Conservation (phyloP, 2,329 filamentous ascomycete genomes). For the Fusarium drepaniforme region DNA sequence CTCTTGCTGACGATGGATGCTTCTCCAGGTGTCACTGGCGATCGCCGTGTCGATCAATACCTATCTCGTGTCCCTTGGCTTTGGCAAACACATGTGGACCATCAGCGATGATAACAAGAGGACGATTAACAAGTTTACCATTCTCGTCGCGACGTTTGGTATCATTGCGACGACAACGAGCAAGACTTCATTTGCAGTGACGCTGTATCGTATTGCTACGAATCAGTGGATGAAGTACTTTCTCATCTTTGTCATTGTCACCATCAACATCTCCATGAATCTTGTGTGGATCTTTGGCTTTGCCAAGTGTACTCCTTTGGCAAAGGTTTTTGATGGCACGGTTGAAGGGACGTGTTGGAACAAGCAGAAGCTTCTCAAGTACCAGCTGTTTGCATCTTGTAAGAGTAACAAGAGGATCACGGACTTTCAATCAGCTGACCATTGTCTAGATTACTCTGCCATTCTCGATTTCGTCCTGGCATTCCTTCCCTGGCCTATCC, state of each 20-base stretch:
- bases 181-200: slow-evolving; percentile 55
- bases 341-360: slow-evolving; percentile 50
- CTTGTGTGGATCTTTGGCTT: slow-evolving; percentile 51
- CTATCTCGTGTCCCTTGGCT: slow-evolving; percentile 48
- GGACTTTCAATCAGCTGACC: neutral
- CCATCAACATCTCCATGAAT: slow-evolving; percentile 51
- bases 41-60: slow-evolving; percentile 48
- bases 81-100: slow-evolving; percentile 40
- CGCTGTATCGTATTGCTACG: slow-evolving; percentile 48
- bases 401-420: neutral
- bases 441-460: slow-evolving; percentile 48
- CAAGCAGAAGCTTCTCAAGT: slow-evolving; percentile 38
- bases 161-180: slow-evolving; percentile 51
- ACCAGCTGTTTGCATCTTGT: slow-evolving; percentile 50
- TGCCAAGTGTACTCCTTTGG: slow-evolving; percentile 47
- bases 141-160: slow-evolving; percentile 46
- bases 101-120: slow-evolving; percentile 40
- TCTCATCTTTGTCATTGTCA: slow-evolving; percentile 49
- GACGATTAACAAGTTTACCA: slow-evolving; percentile 44
- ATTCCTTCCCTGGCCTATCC: slow-evolving; percentile 49
- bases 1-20: neutral
- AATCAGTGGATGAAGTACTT: slow-evolving; percentile 44
- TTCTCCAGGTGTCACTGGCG: slow-evolving; percentile 40
- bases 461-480: slow-evolving; percentile 50
- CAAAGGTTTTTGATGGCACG: slow-evolving; percentile 41